phyloP scores from a whole-genome alignment of 228 moss, liverwort and hornwort species.

The Sphagnum magellanicum region DNA sequence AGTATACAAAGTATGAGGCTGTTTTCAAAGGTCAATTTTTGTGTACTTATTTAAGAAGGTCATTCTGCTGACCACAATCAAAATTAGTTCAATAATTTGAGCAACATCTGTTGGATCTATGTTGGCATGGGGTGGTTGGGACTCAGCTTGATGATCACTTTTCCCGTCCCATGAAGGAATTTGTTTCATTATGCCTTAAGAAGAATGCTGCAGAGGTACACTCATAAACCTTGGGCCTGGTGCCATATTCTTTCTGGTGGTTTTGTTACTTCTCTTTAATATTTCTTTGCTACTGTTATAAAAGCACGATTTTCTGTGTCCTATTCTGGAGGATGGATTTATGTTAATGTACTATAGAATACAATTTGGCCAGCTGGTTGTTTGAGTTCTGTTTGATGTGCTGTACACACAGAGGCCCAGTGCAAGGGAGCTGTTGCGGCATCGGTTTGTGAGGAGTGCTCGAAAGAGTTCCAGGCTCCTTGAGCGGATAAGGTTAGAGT shows the following conservation, averaged over 20 bases:
- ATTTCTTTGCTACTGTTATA: no score
- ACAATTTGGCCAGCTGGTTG: no score
- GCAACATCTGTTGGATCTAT: no score
- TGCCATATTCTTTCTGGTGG: neutral
- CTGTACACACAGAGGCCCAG: slow-evolving; percentile 63
- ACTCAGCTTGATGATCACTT: slow-evolving; percentile 96
- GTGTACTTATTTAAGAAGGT: neutral
- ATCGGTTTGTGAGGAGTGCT: slow-evolving; percentile 90
- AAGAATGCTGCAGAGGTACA: slow-evolving; percentile 91
- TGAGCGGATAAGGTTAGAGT: slow-evolving; percentile 78
- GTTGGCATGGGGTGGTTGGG: slow-evolving; percentile 4
- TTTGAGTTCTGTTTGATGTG: no score
- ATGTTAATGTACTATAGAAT: no score
- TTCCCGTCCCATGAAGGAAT: slow-evolving; percentile 91
- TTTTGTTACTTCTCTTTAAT: no score
- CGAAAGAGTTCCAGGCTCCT: slow-evolving; percentile 87
- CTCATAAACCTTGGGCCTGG: neutral
- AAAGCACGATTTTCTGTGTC: no score
- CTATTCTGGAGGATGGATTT: no score
- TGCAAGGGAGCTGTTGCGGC: slow-evolving; percentile 87
- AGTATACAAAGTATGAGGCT: no score
- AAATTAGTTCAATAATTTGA: no score
- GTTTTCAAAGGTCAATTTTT: no score
- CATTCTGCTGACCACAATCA: neutral
- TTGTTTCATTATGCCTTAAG: slow-evolving; percentile 84